Percentiles rank a stretch among this genome's conserved stretches.
phyloP scores from a whole-genome alignment of 2,329 filamentous ascomycete species.

The Neospermospora avenae region DNA sequence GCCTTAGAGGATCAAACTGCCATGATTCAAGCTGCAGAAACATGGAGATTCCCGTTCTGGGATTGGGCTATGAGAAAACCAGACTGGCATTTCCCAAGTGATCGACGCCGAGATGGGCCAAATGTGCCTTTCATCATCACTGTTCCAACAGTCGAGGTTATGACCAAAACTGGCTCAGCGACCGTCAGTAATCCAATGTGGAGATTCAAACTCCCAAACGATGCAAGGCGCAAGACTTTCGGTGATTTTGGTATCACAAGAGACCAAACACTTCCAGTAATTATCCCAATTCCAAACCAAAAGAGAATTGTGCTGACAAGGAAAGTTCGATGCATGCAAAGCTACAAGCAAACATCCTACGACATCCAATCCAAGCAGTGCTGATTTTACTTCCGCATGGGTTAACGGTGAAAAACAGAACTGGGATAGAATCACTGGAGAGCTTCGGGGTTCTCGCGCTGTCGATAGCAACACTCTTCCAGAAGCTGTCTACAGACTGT shows the following conservation, averaged over 20 bases:
- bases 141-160: conserved; percentile 14
- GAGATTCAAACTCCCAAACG: conserved; percentile 12
- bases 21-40: conserved; percentile 34
- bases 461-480: conserved; percentile 16
- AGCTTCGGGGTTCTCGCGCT: conserved; percentile 7
- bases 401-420: conserved; percentile 15
- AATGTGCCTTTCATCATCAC: conserved; percentile 17
- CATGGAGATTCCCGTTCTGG: conserved; percentile 44
- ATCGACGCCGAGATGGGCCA: conserved; percentile 12
- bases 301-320: neutral
- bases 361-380: conserved; percentile 3
- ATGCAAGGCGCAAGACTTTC: conserved; percentile 11
- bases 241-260: conserved; percentile 17
- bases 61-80: conserved; percentile 41
- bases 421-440: conserved; percentile 10
- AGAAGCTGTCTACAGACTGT: conserved; percentile 17
- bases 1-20: conserved; percentile 14
- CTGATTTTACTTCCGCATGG: conserved; percentile 9
- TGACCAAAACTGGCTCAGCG: conserved; percentile 17
- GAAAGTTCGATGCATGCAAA: conserved; percentile 12
- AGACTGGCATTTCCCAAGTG: conserved; percentile 14
- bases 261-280: conserved; percentile 11
- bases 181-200: conserved; percentile 19
- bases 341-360: conserved; percentile 12
- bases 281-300: neutral